These are phyloP conservation scores for Citrus hindsii DNA, from an alignment of 345 rosid species.

Conservation along the genomic window DNA sequence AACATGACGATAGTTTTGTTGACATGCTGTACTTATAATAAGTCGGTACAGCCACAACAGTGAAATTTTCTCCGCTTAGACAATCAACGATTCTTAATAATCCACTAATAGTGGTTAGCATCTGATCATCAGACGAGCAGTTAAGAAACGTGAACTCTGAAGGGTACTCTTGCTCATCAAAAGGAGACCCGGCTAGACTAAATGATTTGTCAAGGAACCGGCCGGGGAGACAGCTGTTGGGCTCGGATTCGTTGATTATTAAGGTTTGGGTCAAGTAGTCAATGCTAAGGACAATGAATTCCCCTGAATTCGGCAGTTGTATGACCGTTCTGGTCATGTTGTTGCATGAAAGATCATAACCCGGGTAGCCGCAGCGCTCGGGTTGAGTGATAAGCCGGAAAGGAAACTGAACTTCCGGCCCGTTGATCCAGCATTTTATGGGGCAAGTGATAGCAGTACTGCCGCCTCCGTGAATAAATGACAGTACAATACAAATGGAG, in stretches of 20 bases:
- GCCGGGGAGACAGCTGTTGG: slow-evolving; percentile 30
- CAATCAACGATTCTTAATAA: slow-evolving; percentile 21
- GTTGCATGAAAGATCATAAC: slow-evolving; percentile 43
- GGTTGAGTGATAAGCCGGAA: slow-evolving; percentile 18
- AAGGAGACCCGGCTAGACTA: slow-evolving; percentile 29
- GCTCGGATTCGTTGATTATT: slow-evolving; percentile 44
- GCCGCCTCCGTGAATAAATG: background rate
- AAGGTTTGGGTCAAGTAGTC: slow-evolving; percentile 31
- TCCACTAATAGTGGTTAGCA: background rate
- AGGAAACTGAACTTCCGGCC: slow-evolving; percentile 35
- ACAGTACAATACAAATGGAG: background rate
- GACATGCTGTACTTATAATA: background rate
- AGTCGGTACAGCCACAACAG: slow-evolving; percentile 22
- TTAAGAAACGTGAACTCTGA: slow-evolving; percentile 27
- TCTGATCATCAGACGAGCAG: slow-evolving; percentile 17
- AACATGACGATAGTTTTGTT: slow-evolving; percentile 8
- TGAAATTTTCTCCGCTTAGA: slow-evolving; percentile 29
- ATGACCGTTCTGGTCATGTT: slow-evolving; percentile 12
- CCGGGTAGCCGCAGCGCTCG: slow-evolving; percentile 26
- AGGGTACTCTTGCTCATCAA: accelerated
- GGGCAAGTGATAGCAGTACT: slow-evolving; percentile 11
- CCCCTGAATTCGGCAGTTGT: slow-evolving; percentile 30
- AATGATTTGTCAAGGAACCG: slow-evolving; percentile 26
- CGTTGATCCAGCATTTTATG: background rate
- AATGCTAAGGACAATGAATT: slow-evolving; percentile 35